Base-by-base conservation (phyloP, 257 asterid genomes). In the Linaria vulgaris region DNA sequence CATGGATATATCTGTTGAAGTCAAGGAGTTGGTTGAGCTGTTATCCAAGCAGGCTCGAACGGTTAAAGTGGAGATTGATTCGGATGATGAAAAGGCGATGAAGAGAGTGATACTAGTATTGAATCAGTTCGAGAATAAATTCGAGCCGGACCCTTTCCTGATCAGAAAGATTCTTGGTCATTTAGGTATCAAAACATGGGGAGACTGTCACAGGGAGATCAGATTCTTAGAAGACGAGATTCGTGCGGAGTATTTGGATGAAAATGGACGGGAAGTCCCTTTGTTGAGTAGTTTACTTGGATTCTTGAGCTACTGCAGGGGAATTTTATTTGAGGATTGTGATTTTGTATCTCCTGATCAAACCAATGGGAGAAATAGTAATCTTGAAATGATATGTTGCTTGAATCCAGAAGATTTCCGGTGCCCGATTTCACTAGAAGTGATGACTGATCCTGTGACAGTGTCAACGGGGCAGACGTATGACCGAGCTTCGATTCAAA, bases 381-480 rank as follows among this genome's bases (percentile, higher is more conserved):
- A 57, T 34, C 12, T 72, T 12, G 95, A 82, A 37, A 73, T 39
- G 16, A 46, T 85, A 0, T 75, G 45, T 58, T 85, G 82, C 62
- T 62, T 88, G 74, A 83, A 85, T 67, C 83, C 79, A 0, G 91
- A 83, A 66, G 96, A 85, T 66, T 88, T 88, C 16, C 77, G 86
- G 0, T 88, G 96, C 63, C 96, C 96, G 22, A 88, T 88, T 48
- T 85, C 96, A 0, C 72, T 85, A 12, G 95, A 88, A 46, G 45
- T 85, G 59, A 88, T 85, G 96, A 88, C 86, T 10, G 95, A 88
- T 72, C 95, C 96, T 0, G 96, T 88, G 1, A 85, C 90, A 0
- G 78, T 85, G 8, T 68, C 89, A 1, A 83, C 96, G 0, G 96
- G 96, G 3, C 96, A 88, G 64, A 88, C 96, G 0, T 88, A 88